These are phyloP conservation scores for Bauhinia variegata DNA, from an alignment of 306 rosid species.

Conservation along the genomic window DNA sequence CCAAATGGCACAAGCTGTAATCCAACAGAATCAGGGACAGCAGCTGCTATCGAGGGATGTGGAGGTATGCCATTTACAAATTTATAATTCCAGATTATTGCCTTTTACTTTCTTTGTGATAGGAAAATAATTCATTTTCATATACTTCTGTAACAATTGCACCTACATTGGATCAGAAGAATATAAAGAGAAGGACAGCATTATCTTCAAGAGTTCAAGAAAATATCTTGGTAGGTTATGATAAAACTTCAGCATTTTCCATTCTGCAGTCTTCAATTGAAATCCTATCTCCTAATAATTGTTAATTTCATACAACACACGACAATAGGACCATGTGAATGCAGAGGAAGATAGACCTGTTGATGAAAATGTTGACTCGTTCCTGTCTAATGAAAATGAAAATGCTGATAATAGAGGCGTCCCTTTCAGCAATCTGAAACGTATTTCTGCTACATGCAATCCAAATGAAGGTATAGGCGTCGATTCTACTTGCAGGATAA, in stretches of 20 bases:
- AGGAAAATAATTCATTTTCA: background rate
- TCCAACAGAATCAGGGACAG: constrained; percentile 34
- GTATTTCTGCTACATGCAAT: constrained; percentile 29
- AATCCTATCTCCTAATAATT: constrained; percentile 28
- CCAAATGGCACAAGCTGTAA: constrained; percentile 28
- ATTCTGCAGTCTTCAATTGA: constrained; percentile 5
- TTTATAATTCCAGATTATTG: constrained; percentile 21
- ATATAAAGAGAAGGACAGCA: constrained; percentile 40
- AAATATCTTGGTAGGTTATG: constrained; percentile 42
- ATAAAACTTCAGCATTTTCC: constrained; percentile 17
- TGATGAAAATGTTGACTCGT: constrained; percentile 45
- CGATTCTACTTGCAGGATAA: background rate
- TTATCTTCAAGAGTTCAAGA: constrained; percentile 26
- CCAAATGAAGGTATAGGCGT: constrained; percentile 45
- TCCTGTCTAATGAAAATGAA: constrained; percentile 46
- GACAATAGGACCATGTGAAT: constrained; percentile 41
- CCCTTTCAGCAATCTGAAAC: constrained; percentile 45
- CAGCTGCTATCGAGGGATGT: constrained; percentile 43
- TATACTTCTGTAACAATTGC: constrained; percentile 15
- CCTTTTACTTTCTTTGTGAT: constrained; percentile 18
- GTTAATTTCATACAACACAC: constrained; percentile 27
- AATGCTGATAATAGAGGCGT: constrained; percentile 38
- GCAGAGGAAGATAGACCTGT: constrained; percentile 30
- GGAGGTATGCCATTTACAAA: constrained; percentile 31
- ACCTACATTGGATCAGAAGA: constrained; percentile 35